Evolutionary conservation across 257 asterid genomes (phyloP).

Genomic region (Scutellaria minor): DNA sequence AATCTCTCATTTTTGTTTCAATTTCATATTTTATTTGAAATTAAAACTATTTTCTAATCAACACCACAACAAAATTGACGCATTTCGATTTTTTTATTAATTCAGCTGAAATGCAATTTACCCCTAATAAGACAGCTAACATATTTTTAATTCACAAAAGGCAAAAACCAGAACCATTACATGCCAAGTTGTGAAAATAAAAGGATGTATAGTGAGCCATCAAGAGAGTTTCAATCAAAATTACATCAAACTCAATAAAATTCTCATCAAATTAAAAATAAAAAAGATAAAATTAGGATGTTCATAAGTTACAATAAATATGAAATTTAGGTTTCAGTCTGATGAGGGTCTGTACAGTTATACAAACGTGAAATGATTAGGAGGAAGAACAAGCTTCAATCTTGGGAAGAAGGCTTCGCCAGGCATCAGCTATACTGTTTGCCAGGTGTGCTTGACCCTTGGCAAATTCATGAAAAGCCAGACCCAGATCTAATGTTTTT

Average conservation of each 20-base stretch:
- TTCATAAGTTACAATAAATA: conserved; percentile 21
- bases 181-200: too few species aligned
- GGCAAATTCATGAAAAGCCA: conserved; percentile 92
- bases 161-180: too few species aligned
- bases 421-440: conserved; percentile 76
- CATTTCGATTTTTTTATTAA: too few species aligned
- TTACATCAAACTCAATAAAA: conserved; percentile 22
- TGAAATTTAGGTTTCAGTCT: neutral
- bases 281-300: neutral
- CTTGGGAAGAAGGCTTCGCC: conserved; percentile 98
- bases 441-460: conserved; percentile 85
- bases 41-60: too few species aligned
- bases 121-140: too few species aligned
- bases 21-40: too few species aligned
- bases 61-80: too few species aligned
- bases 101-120: too few species aligned
- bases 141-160: too few species aligned
- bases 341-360: conserved; percentile 50
- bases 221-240: neutral
- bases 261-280: neutral
- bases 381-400: conserved; percentile 70
- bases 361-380: conserved; percentile 38
- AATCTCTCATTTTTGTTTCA: too few species aligned
- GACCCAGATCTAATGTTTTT: conserved; percentile 84
- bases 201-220: too few species aligned